These are phyloP conservation scores for Leccinum subtestaceum DNA, from an alignment of 768 basidiomycete genomes.

Conservation along the genomic window DNA sequence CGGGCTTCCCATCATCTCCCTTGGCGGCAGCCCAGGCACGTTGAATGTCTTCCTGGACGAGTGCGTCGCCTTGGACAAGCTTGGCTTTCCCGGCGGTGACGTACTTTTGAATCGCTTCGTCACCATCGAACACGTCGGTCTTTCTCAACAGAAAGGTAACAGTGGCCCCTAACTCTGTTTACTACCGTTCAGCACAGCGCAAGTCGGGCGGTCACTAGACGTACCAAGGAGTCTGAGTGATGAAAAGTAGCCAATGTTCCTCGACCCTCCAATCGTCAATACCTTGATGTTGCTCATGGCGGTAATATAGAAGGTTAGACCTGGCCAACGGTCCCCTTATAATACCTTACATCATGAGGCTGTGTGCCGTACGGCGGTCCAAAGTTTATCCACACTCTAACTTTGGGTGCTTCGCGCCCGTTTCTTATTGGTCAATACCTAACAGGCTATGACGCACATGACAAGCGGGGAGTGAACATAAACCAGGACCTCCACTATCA, in stretches of 20 bases:
- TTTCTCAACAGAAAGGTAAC: constrained; percentile 65
- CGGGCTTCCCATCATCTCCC: constrained; percentile 28
- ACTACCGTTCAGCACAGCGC: not conserved
- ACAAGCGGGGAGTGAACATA: not conserved
- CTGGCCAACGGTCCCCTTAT: not conserved
- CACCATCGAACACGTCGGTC: constrained; percentile 49
- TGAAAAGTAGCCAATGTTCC: constrained; percentile 53
- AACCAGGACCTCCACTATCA: not conserved
- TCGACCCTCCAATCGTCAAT: constrained; percentile 51
- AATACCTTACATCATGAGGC: constrained; percentile 5
- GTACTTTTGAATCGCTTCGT: constrained; percentile 50
- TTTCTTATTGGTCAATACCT: not conserved
- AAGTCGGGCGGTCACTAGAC: constrained; percentile 2
- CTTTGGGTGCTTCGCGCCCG: not conserved
- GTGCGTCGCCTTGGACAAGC: constrained; percentile 60
- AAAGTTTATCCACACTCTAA: not conserved
- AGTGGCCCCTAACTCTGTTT: constrained; percentile 51
- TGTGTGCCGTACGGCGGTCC: not conserved
- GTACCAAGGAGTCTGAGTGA: constrained; percentile 47
- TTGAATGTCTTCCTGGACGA: constrained; percentile 48
- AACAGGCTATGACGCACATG: not conserved
- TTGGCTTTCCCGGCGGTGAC: constrained; percentile 50
- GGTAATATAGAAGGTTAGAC: not conserved
- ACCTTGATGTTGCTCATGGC: constrained; percentile 28
- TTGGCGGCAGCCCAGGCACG: constrained; percentile 47